Base-by-base conservation (phyloP, 768 basidiomycete species). In the Boletales sp. region DNA sequence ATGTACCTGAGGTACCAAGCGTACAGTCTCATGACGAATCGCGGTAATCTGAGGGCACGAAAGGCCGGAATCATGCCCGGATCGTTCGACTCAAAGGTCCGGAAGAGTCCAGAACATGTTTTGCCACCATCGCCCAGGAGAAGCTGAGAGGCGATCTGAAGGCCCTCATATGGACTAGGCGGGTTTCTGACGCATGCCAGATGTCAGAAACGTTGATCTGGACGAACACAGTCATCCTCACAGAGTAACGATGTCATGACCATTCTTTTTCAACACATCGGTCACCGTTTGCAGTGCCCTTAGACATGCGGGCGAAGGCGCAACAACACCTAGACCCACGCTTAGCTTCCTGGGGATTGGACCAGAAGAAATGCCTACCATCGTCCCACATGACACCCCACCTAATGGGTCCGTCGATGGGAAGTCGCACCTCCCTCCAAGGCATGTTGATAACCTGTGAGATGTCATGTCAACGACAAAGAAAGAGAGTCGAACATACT, bases 381-480 rank as follows among this genome's bases (percentile, higher is more conserved):
- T 86, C 84, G 39, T 82, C 77, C 79, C 81, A 79, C 51, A 85
- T 64, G 34, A 85, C 70, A 21, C 82, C 82, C 78, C 79, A 86
- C 55, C 82, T 81, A 31, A 84, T 38, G 5, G 66, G 65, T 56
- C 78, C 78, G 69, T 77, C 64, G 70, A 73, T 47, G 67, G 76
- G 53, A 62, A 78, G 38, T 36, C 67, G 55, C 74, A 72, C 65
- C 4, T 65, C 58, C 47, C 61, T 60, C 64, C 63, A 72, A 1
- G 75, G 73, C 17, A 76, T 65, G 35, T 65, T 56, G 17, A 60
- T 56, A 31, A 60, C 65, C 72, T 74, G 35, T 27, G n/a, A 36
- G 13, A 29, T 45, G 17, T 29, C 34, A 32, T 32, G 18, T 14
- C 7, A 7, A 32, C 11, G 34, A 9, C 9, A 12, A 27, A 31